phyloP scores from a whole-genome alignment of 495 filamentous ascomycete genomes.

The Parmelia sp. region DNA sequence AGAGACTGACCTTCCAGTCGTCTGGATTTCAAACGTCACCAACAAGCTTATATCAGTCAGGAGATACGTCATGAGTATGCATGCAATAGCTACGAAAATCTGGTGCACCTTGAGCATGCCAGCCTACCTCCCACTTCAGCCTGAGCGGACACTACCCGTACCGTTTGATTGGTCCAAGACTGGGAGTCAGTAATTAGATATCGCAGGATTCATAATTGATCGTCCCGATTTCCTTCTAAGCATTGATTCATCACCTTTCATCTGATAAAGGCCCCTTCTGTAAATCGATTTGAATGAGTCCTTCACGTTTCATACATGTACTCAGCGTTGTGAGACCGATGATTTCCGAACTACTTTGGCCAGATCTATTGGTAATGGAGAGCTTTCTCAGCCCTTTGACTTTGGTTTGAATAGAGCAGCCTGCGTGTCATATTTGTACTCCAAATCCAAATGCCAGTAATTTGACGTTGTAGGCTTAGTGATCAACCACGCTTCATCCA shows the following conservation, averaged over 20 bases:
- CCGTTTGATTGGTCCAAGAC: background rate
- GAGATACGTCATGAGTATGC: background rate
- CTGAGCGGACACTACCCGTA: background rate
- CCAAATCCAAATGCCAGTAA: constrained; percentile 73
- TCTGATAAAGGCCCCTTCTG: background rate
- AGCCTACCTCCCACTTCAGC: constrained; percentile 1
- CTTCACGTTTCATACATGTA: background rate
- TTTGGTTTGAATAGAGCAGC: constrained; percentile 55
- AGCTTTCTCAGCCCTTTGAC: background rate
- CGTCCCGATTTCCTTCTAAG: background rate
- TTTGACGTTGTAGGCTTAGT: constrained; percentile 59
- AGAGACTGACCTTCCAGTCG: too few relatives aligned
- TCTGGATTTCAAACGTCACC: background rate
- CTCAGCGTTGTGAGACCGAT: background rate
- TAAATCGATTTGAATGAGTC: background rate
- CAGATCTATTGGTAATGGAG: background rate
- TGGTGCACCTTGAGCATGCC: constrained; percentile 4
- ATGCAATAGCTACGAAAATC: background rate
- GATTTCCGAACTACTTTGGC: too few relatives aligned
- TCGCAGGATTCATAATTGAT: background rate
- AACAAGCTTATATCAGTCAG: background rate
- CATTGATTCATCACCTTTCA: background rate
- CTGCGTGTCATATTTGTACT: constrained; percentile 69
- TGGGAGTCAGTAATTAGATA: background rate
- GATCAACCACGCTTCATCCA: constrained; percentile 68